A percentile compares a stretch with the other conserved stretches of the same genome.
These are phyloP conservation scores for Rugosomyces carneus DNA, from an alignment of 1,284 basidiomycete species.

Conservation along the genomic window DNA sequence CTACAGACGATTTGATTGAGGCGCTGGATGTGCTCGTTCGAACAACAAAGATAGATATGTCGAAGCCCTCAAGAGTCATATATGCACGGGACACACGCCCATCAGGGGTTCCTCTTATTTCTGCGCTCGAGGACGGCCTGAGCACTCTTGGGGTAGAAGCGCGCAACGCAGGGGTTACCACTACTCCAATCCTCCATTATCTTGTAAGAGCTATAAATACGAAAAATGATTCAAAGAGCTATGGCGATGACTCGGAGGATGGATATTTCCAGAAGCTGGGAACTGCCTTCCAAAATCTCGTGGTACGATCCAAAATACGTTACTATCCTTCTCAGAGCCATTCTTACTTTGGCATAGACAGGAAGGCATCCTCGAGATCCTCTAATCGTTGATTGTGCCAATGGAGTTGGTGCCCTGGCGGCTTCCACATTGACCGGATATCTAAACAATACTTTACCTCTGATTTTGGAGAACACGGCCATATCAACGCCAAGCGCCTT, in stretches of 20 bases:
- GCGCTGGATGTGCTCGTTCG: slow-evolving; percentile 63
- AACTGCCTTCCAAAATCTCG: slow-evolving; percentile 80
- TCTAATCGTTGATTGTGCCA: slow-evolving; percentile 91
- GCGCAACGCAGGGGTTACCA: slow-evolving; percentile 80
- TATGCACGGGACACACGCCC: slow-evolving; percentile 94
- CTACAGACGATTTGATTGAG: slow-evolving; percentile 67
- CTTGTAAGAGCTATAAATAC: slow-evolving; percentile 90
- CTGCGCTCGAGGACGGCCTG: slow-evolving; percentile 82
- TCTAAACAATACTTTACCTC: slow-evolving; percentile 48
- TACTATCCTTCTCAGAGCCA: slow-evolving; percentile 5
- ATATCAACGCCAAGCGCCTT: slow-evolving; percentile 67
- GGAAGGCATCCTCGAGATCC: slow-evolving; percentile 56
- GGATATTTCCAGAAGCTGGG: slow-evolving; percentile 88
- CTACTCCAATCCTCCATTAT: slow-evolving; percentile 96
- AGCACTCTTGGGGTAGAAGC: slow-evolving; percentile 58
- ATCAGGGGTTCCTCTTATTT: slow-evolving; percentile 78
- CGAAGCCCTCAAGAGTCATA: slow-evolving; percentile 75
- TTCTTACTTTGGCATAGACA: slow-evolving; percentile 32
- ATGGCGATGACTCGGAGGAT: slow-evolving; percentile 79
- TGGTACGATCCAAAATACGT: slow-evolving; percentile 48
- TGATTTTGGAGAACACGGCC: slow-evolving; percentile 65
- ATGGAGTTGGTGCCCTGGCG: slow-evolving; percentile 87
- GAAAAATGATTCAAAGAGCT: slow-evolving; percentile 66
- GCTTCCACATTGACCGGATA: slow-evolving; percentile 52
- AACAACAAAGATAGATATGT: slow-evolving; percentile 72